A percentile compares a stretch with the other conserved stretches of the same genome.
These are phyloP conservation scores for Alternaria sp. DNA, from an alignment of 2,329 filamentous ascomycete genomes.

Conservation along the genomic window DNA sequence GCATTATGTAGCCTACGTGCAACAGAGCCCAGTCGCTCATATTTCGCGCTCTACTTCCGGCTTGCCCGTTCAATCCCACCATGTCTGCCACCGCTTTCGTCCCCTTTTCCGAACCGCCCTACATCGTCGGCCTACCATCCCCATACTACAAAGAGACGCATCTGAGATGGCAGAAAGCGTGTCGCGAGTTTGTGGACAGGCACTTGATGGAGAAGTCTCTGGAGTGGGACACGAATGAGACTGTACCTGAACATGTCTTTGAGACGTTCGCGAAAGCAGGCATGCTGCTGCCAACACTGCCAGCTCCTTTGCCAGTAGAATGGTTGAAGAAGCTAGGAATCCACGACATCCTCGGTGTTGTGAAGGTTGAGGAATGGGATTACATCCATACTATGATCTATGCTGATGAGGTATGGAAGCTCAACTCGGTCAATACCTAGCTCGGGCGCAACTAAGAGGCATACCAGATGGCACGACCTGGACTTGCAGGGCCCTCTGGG, in stretches of 20 bases:
- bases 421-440: not conserved
- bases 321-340: constrained; percentile 73
- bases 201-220: constrained; percentile 69
- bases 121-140: constrained; percentile 73
- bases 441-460: not conserved
- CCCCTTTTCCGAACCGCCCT: constrained; percentile 78
- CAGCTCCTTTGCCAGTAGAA: constrained; percentile 71
- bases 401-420: constrained; percentile 64
- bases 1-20: constrained; percentile 6
- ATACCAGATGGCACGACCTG: constrained; percentile 67
- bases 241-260: constrained; percentile 71
- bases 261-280: constrained; percentile 69
- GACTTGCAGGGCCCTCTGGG: constrained; percentile 68
- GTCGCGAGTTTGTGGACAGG: constrained; percentile 70
- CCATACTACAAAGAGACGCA: constrained; percentile 75
- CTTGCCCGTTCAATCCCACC: constrained; percentile 7
- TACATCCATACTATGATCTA: constrained; percentile 76
- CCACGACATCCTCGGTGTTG: constrained; percentile 69
- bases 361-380: constrained; percentile 77
- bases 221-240: constrained; percentile 74
- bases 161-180: constrained; percentile 71
- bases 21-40: not conserved
- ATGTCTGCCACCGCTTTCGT: constrained; percentile 53
- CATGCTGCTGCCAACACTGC: constrained; percentile 75
- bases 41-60: not conserved